These are phyloP conservation scores for Phytophthora pseudosyringae DNA, from an alignment of 352 stramenopile genomes.

Conservation along the genomic window DNA sequence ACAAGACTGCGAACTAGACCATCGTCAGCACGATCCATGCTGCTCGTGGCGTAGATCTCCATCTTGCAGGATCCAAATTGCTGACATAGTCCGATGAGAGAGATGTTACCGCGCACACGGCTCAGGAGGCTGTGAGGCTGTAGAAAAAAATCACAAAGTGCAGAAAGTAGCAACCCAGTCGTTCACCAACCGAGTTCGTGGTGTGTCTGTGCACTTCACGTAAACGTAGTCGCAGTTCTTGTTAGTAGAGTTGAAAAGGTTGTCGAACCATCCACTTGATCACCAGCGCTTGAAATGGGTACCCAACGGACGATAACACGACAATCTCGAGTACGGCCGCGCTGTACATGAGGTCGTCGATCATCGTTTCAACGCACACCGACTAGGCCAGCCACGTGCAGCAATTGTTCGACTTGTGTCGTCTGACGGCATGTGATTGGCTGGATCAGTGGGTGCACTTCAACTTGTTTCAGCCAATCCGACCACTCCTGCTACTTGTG, in stretches of 20 bases:
- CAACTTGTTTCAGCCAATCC: conserved; percentile 9
- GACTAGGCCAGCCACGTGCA: conserved; percentile 4
- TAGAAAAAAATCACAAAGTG: conserved; percentile 29
- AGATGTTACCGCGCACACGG: conserved; percentile 19
- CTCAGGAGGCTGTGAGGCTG: conserved; percentile 17
- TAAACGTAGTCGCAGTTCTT: conserved; percentile 36
- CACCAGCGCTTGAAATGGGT: conserved; percentile 34
- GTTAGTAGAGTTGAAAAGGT: conserved; percentile 20
- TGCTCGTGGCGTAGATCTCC: conserved; percentile 15
- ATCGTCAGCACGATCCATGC: conserved; percentile 14
- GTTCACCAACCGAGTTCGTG: conserved; percentile 7
- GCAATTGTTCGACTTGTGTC: conserved; percentile 4
- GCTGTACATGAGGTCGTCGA: conserved; percentile 34
- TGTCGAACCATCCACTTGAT: conserved; percentile 45
- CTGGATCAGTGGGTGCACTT: not conserved
- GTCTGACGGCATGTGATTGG: not conserved
- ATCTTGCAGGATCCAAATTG: conserved; percentile 12
- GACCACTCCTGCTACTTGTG: not conserved
- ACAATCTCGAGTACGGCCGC: too few species aligned
- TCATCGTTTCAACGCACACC: conserved; percentile 17
- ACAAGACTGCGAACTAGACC: conserved; percentile 8
- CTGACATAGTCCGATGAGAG: conserved; percentile 8
- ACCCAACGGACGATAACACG: conserved; percentile 8
- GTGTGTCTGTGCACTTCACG: conserved; percentile 24
- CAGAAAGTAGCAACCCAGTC: conserved; percentile 16